Conservation (phyloP, 345 rosid species). For the Excoecaria agallocha region DNA sequence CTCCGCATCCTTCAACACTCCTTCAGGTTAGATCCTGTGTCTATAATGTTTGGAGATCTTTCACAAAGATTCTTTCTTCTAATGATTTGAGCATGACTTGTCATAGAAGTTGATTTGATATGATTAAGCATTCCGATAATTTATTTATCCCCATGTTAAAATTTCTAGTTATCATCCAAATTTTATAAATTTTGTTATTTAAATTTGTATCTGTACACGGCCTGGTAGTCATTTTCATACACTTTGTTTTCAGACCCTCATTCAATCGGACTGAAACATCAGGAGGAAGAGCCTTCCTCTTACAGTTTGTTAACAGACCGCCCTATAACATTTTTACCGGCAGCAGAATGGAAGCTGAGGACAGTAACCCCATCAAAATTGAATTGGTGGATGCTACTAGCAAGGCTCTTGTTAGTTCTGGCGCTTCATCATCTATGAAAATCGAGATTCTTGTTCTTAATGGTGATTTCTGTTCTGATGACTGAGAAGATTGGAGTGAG, state of each 20-base stretch:
- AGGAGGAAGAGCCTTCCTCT: slow-evolving; percentile 31
- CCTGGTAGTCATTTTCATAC: not conserved
- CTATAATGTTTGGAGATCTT: not conserved
- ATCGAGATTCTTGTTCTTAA: slow-evolving; percentile 57
- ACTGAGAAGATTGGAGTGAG: slow-evolving; percentile 48
- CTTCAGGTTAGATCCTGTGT: slow-evolving; percentile 21
- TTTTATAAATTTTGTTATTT: too few species aligned
- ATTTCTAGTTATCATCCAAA: too few species aligned
- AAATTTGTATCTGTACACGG: not conserved
- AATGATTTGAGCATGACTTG: not conserved
- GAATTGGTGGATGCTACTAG: slow-evolving; percentile 45
- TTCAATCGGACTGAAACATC: slow-evolving; percentile 30
- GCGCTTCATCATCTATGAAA: slow-evolving; percentile 48
- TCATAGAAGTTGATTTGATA: not conserved
- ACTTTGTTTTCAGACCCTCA: slow-evolving; percentile 25
- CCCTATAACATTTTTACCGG: slow-evolving; percentile 54
- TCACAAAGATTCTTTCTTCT: too few species aligned
- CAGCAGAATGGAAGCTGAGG: slow-evolving; percentile 46
- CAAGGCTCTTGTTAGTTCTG: slow-evolving; percentile 33
- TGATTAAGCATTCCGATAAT: too few species aligned
- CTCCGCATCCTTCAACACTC: slow-evolving; percentile 14
- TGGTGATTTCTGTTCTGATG: slow-evolving; percentile 54
- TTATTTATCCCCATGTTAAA: too few species aligned
- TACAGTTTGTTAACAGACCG: slow-evolving; percentile 42
- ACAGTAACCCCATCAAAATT: slow-evolving; percentile 41